Conservation (phyloP, 1,284 basidiomycete species). For the Irpex sp. region DNA sequence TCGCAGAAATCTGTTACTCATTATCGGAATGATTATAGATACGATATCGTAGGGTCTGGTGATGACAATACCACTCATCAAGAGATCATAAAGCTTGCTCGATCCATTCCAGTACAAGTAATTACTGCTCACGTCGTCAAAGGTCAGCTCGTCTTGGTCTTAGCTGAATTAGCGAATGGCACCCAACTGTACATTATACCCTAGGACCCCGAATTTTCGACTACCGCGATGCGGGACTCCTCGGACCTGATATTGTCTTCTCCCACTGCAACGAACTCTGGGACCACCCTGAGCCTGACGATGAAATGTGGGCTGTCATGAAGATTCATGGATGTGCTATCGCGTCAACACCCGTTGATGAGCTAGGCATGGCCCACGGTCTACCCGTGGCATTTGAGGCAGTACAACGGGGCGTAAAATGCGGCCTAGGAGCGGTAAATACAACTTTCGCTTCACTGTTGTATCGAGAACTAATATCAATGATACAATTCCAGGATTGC, state of each 20-base stretch:
- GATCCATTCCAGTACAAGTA: conserved; percentile 20
- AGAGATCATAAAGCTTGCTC: conserved; percentile 21
- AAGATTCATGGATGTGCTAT: conserved; percentile 27
- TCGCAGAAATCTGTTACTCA: no score
- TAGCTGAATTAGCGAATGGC: not conserved
- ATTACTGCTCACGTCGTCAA: conserved; percentile 30
- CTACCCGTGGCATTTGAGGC: conserved; percentile 29
- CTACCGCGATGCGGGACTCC: conserved; percentile 24
- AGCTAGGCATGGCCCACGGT: conserved; percentile 33
- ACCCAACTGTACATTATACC: not conserved
- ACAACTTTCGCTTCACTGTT: not conserved
- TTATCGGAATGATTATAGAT: conserved; percentile 10
- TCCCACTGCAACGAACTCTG: conserved; percentile 31
- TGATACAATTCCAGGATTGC: conserved; percentile 19
- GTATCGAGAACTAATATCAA: not conserved
- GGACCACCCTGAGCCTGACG: conserved; percentile 24
- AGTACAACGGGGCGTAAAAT: conserved; percentile 29
- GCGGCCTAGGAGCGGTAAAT: conserved; percentile 29
- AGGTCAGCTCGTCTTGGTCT: conserved; percentile 11
- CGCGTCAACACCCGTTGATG: conserved; percentile 30
- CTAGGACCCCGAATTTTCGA: conserved; percentile 21
- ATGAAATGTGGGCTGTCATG: conserved; percentile 28
- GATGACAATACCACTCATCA: conserved; percentile 19
- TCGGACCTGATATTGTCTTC: conserved; percentile 30
- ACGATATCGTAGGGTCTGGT: conserved; percentile 20